Percentiles rank a stretch among this genome's conserved stretches.
phyloP scores from a whole-genome alignment of 768 basidiomycete species.

The Auricularia heimuer region DNA sequence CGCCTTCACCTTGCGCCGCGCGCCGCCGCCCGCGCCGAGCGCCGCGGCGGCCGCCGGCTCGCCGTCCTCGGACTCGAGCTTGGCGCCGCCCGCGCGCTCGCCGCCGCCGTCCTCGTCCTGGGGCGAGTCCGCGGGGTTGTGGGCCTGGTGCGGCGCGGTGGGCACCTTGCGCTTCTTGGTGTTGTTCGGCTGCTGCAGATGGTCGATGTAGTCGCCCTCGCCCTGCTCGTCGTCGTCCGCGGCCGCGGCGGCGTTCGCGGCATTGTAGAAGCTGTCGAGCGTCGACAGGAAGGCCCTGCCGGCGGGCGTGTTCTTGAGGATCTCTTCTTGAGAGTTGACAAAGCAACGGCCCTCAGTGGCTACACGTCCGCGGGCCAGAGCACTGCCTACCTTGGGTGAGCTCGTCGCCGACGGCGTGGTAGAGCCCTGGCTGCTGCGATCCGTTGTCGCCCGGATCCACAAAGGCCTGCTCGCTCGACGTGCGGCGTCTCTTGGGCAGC shows the following conservation, averaged over 20 bases:
- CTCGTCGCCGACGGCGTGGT: neutral
- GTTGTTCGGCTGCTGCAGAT: constrained; percentile 67
- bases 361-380: neutral
- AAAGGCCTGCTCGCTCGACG: constrained; percentile 17
- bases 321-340: neutral
- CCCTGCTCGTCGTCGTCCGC: constrained; percentile 42
- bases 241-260: constrained; percentile 2
- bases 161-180: constrained; percentile 87
- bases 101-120: constrained; percentile 34
- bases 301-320: constrained; percentile 6
- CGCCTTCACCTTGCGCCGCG: constrained; percentile 13
- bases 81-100: constrained; percentile 18
- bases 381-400: neutral
- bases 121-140: constrained; percentile 14
- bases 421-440: neutral
- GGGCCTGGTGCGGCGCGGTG: constrained; percentile 28
- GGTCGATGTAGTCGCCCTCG: constrained; percentile 57
- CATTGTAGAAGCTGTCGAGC: neutral
- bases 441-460: neutral
- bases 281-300: constrained; percentile 5
- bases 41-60: constrained; percentile 25
- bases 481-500: constrained; percentile 65
- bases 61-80: constrained; percentile 22
- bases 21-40: constrained; percentile 16
- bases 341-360: neutral